Base-by-base conservation (phyloP, 306 rosid species). In the Lathyrus aphaca region DNA sequence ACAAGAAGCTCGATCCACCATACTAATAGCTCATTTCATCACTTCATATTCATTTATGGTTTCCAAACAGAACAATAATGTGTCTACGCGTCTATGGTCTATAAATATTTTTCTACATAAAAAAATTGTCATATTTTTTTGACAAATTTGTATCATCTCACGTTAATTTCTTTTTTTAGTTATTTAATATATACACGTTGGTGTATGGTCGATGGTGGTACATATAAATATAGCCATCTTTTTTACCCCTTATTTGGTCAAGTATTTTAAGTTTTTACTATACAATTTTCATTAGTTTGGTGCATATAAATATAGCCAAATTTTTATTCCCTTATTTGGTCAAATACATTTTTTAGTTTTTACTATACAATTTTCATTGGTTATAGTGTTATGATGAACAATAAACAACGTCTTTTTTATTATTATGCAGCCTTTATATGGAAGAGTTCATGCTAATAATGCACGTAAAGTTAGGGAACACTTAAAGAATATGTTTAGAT, bases 401-500 rank as follows among this genome's bases (percentile, higher is more conserved):
- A 49, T 44, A 35, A 44, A 50, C 30, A 37, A 4, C 17, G n/a
- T 19, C 51, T 50, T 66, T 3, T 54, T 53, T 37, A 8, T 57
- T 83, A 65, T 62, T 18, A 12, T 78, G 71, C 80, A 49, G 8
- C 16, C 73, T 81, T 69, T 63, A 64, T 50, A 82, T 44, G 65
- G 63, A 5, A 67, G 65, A 14, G 23, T 79, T 79, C 78, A 77
- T 27, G 17, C 17, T 56, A 56, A 56, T 56, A 4, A 56, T 78
- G 81, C 87, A 82, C 87, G 81, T 68, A 67, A 81, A 46, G 51
- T 79, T 37, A 43, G 69, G 29, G 48, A 43, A 6, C 54, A 18
- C 40, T 70, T 42, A 61, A 60, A 62, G 87, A 85, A 88, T 81
- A 83, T 88, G 80, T 87, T 77, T 54, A n/a, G 66, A 63, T 72